Evolutionary conservation across 1,139 yeast genomes (phyloP), one percentile per base, ranked within the genome.

Genomic region (Geotrichum candidum): DNA sequence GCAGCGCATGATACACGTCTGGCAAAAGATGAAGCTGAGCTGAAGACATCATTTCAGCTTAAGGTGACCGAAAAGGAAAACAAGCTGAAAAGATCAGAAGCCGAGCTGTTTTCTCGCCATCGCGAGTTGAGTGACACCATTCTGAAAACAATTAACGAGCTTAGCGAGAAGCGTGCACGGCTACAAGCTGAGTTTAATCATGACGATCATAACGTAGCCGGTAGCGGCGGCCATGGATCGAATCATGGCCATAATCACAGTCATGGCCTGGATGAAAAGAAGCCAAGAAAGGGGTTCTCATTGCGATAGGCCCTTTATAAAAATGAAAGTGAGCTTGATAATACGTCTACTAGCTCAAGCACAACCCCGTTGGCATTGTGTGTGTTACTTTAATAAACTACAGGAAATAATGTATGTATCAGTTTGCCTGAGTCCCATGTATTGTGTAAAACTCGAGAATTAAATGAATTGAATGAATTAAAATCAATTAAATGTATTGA

Each of bases 61-160:
- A 95, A 94, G 79, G 99, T 95, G 51, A 81, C 88, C 64, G 98
- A 92, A 77, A 95, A 95, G 85, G 99, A 95, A 77, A 90, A 91
- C 82, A 92, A 92, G 79, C 84, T 95, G 74, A 96, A 92, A 80
- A 90, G 92, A 78, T 90, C 97, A 57, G 99, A 95, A 78, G 96
- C 96, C 63, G 99, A 95, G 77, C 83, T 95, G 72, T 94, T 94
- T 75, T 85, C 96, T 51, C 86, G 96, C 76, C 99, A 95, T 77
- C 90, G 90, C 76, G 98, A 94, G 75, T 91, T 94, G 95, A 92
- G 94, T 79, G 98, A 92, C 72, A 90, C 90, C 76, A 82, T 94
- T 73, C 82, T 88, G 68, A 88, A 88, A 75, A 97, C 92, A 77
- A 86, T 94, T 67, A 86, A 86, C 73, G 85, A 91, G 70, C 82